Percentiles rank a stretch among this genome's conserved stretches.
Conservation (phyloP, 2,329 filamentous ascomycete species). For the Coniella lustricola region DNA sequence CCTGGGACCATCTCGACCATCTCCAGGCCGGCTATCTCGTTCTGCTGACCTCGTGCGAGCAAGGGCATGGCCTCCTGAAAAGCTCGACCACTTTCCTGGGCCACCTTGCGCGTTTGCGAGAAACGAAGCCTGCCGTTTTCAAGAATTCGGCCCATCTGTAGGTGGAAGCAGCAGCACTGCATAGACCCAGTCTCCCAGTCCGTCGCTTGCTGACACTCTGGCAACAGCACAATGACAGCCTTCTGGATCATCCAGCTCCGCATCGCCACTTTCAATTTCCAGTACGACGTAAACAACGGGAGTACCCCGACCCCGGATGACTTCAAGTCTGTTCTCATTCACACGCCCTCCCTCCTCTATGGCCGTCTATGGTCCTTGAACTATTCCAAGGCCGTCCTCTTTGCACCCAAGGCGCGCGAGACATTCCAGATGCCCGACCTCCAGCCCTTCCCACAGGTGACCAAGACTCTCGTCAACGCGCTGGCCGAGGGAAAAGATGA, state of each 20-base stretch:
- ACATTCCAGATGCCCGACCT: constrained; percentile 27
- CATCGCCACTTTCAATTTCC: constrained; percentile 23
- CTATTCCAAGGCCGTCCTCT: constrained; percentile 27
- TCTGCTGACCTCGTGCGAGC: constrained; percentile 22
- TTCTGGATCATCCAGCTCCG: constrained; percentile 31
- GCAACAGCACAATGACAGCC: constrained; percentile 21
- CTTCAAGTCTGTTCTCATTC: not conserved
- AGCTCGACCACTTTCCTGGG: constrained; percentile 25
- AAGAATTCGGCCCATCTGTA: constrained; percentile 28
- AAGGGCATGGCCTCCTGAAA: constrained; percentile 20
- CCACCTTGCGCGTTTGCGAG: constrained; percentile 22
- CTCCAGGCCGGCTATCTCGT: constrained; percentile 28
- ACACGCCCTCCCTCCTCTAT: constrained; percentile 18
- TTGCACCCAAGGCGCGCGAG: constrained; percentile 23
- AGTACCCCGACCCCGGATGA: not conserved
- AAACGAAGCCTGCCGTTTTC: constrained; percentile 24
- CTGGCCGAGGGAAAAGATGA: not conserved
- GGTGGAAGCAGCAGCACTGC: constrained; percentile 2
- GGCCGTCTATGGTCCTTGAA: constrained; percentile 25
- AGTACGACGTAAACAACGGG: constrained; percentile 7
- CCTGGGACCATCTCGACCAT: constrained; percentile 29
- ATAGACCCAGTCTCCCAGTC: too few species aligned
- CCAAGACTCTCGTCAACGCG: not conserved
- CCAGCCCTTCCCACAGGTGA: constrained; percentile 21
- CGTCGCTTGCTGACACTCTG: not conserved